These are phyloP conservation scores for Nadsonia starkeyi-henricii DNA, from an alignment of 1,139 yeast species.

Conservation along the genomic window DNA sequence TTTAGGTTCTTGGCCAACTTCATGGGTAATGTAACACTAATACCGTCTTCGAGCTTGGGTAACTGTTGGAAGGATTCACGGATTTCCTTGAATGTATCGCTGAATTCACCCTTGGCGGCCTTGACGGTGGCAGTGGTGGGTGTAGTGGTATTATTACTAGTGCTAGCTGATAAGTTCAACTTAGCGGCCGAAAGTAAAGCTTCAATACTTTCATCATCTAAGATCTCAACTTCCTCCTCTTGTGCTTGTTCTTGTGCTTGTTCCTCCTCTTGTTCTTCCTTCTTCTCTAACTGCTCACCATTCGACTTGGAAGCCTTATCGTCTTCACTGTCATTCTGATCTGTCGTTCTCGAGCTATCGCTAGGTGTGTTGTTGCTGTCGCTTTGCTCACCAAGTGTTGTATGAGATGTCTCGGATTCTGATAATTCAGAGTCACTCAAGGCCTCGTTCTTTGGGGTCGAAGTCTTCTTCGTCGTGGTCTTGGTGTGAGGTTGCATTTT, in stretches of 20 bases:
- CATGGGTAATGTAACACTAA: conserved; percentile 1
- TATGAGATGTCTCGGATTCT: background rate
- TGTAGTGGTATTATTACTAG: background rate
- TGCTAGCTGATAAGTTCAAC: background rate
- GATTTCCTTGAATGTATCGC: conserved; percentile 9
- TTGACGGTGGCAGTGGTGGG: conserved; percentile 1
- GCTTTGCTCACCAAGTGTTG: background rate
- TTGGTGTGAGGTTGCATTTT: background rate
- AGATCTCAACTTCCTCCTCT: conserved; percentile 8
- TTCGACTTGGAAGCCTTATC: background rate
- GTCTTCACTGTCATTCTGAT: background rate
- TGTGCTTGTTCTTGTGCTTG: background rate
- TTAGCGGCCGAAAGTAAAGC: background rate
- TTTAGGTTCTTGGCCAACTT: conserved; percentile 8
- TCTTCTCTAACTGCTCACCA: conserved; percentile 1
- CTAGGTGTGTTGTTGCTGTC: background rate
- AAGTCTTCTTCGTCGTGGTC: background rate
- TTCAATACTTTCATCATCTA: conserved; percentile 7
- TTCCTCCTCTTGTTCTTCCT: background rate
- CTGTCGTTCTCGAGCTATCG: background rate
- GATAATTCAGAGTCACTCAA: background rate
- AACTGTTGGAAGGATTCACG: conserved; percentile 12
- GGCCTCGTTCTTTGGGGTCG: background rate
- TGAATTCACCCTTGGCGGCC: background rate
- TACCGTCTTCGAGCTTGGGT: conserved; percentile 16